Conservation (phyloP, 2,329 filamentous ascomycete genomes). For the Fusarium concolor region DNA sequence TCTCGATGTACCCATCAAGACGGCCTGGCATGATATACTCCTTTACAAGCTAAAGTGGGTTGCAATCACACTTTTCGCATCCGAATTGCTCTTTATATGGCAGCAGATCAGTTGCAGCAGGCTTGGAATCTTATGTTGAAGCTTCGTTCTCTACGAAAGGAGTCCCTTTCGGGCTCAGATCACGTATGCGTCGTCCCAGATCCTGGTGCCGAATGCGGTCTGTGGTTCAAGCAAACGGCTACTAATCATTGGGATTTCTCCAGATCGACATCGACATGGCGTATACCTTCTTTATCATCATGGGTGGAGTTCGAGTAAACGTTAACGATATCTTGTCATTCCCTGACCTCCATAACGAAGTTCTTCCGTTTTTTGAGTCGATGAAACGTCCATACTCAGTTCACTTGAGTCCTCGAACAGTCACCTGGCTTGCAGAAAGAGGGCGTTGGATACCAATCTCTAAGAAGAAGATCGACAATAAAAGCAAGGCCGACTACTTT, state of each 20-base stretch:
- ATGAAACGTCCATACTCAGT: conserved; percentile 9
- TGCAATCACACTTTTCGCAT: conserved; percentile 46
- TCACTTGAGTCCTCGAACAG: neutral
- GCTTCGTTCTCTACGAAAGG: neutral
- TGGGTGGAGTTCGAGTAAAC: conserved; percentile 45
- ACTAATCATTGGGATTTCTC: neutral
- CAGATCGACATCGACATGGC: conserved; percentile 24
- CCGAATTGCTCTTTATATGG: conserved; percentile 49
- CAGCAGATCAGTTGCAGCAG: conserved; percentile 32
- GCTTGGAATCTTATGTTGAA: conserved; percentile 12
- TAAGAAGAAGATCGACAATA: conserved; percentile 47
- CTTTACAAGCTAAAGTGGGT: conserved; percentile 47
- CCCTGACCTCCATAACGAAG: conserved; percentile 5
- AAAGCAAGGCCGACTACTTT: conserved; percentile 53
- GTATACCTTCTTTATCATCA: conserved; percentile 48
- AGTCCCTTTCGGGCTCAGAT: neutral
- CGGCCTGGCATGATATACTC: conserved; percentile 6
- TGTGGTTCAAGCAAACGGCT: no score
- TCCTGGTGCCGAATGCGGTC: neutral
- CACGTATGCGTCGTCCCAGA: neutral
- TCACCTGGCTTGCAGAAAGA: conserved; percentile 18
- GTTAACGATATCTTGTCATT: conserved; percentile 17
- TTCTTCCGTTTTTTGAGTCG: neutral
- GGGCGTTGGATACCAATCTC: conserved; percentile 15
- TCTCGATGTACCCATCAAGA: conserved; percentile 50